Evolutionary conservation across 2,329 filamentous ascomycete genomes (phyloP), one percentile per base, ranked within the genome.

Genomic region (Torrubiella hemipterigena): DNA sequence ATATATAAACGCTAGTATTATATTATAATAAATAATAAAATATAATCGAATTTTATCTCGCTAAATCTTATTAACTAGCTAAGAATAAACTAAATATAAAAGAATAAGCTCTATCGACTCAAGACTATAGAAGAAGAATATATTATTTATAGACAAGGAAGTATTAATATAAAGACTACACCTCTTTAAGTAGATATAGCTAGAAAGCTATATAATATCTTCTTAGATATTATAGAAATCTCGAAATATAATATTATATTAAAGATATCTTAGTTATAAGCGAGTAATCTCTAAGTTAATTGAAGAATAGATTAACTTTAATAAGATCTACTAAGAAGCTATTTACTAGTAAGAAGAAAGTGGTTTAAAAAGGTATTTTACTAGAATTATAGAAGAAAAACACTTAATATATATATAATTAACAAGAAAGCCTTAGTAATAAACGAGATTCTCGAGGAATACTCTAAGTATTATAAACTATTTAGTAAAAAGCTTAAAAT

Each of bases 401-500:
- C 20, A 24, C 17, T 27, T 32, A 15, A 31, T 24, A 27, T 11
- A 11, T 19, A 22, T 39, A 27, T 27, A 31, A 32, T 20, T 22
- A 32, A 35, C 21, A 27, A 32, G 35, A 27, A 15, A 14, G 18
- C n/a, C 32, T 22, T 37, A 21, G 7, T 17, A 29, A 32, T 38
- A 23, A 30, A 35, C 24, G 38, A 39, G 17, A 36, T 45, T 18
- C 27, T 11, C n/a, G 1, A 17, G 19, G 13, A 39, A 31, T 44
- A 44, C 3, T 15, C 19, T 2, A 32, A 36, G 13, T 43, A 42
- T 23, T 29, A 33, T 8, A 38, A 37, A 17, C 16, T 43, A 24
- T 42, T 41, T 33, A 30, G n/a, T 17, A 33, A 42, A 33, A 19
- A 41, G 25, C 21, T 41, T 12, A 16, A 38, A 18, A 37, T 26